Evolutionary conservation across 306 rosid species (phyloP).

Genomic region (Rubus idaeus): DNA sequence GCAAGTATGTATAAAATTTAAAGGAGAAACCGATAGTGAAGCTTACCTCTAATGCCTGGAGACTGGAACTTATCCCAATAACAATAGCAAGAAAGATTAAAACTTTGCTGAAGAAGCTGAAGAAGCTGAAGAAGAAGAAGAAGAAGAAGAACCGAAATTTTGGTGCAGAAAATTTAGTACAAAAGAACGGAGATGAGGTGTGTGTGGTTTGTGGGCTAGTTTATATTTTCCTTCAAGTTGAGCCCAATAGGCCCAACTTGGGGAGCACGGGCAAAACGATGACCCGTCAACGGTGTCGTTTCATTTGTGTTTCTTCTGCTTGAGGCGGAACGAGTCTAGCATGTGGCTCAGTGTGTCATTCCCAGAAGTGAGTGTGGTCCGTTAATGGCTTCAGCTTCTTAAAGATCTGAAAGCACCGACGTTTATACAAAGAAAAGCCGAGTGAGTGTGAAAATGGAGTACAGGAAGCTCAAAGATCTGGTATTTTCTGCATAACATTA

Average conservation of each 20-base stretch:
- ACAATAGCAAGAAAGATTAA: neutral
- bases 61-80: no score
- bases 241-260: neutral
- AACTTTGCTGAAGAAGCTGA: neutral
- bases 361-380: neutral
- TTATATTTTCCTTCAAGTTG: no score
- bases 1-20: neutral
- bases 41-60: neutral
- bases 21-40: neutral
- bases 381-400: conserved; percentile 5
- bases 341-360: neutral
- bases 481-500: conserved; percentile 20
- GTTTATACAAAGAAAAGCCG: neutral
- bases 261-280: neutral
- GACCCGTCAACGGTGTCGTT: conserved; percentile 4
- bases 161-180: neutral
- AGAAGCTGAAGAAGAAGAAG: neutral
- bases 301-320: neutral
- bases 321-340: neutral
- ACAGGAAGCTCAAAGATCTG: conserved; percentile 78
- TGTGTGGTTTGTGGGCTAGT: neutral
- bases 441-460: conserved; percentile 54
- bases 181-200: neutral
- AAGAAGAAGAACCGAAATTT: neutral
- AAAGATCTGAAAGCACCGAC: conserved; percentile 9